Percentiles rank a stretch among this genome's conserved stretches.
Conservation (phyloP, 1,284 basidiomycete species). For the Pisolithus thermaeus region DNA sequence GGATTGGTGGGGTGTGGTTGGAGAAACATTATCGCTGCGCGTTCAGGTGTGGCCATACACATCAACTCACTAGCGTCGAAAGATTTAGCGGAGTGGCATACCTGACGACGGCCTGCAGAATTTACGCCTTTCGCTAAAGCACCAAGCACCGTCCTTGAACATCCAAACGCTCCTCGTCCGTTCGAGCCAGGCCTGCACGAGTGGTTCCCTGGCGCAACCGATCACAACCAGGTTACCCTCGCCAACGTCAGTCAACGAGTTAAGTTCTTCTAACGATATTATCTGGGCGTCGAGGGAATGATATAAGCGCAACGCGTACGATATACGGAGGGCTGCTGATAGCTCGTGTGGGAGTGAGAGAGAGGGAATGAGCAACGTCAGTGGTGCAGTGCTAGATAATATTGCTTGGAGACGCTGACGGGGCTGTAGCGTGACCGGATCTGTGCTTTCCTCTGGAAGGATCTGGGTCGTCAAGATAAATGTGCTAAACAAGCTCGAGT, state of each 20-base stretch:
- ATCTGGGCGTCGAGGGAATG: slow-evolving; percentile 67
- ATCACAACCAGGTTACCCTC: slow-evolving; percentile 57
- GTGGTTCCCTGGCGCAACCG: slow-evolving; percentile 32
- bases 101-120: slow-evolving; percentile 27
- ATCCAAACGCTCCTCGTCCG: slow-evolving; percentile 15
- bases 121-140: slow-evolving; percentile 7
- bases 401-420: slow-evolving; percentile 61
- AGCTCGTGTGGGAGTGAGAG: slow-evolving; percentile 34
- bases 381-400: slow-evolving; percentile 45
- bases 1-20: slow-evolving; percentile 56
- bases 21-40: slow-evolving; percentile 56
- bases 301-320: slow-evolving; percentile 63
- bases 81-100: slow-evolving; percentile 1
- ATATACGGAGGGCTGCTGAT: slow-evolving; percentile 51
- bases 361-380: slow-evolving; percentile 54
- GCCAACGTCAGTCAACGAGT: slow-evolving; percentile 7
- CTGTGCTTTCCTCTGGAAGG: background rate
- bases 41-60: background rate
- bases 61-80: background rate
- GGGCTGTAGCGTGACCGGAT: slow-evolving; percentile 16
- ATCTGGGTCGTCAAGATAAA: background rate
- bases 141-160: slow-evolving; percentile 15
- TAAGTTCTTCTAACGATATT: slow-evolving; percentile 30
- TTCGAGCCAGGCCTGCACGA: slow-evolving; percentile 27
- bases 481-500: too few relatives aligned